These are phyloP conservation scores for Leucosporidium creatinivorum DNA, from an alignment of 768 basidiomycete genomes.

Conservation along the genomic window DNA sequence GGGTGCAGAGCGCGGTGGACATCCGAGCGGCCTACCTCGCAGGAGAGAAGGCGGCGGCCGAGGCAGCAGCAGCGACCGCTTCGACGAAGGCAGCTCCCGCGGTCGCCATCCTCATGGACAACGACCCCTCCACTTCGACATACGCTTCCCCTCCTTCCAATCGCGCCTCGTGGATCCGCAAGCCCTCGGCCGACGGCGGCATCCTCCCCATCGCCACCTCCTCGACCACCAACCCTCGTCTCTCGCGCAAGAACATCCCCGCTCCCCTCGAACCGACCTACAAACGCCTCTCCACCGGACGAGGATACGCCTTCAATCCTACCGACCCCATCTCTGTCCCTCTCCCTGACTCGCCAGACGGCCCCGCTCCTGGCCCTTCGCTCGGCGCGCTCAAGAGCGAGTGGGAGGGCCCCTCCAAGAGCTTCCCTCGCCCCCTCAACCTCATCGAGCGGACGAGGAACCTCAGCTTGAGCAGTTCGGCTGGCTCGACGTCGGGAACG, in stretches of 20 bases:
- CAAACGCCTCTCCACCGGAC: background rate
- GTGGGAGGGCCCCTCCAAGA: background rate
- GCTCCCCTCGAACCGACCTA: background rate
- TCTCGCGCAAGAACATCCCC: background rate
- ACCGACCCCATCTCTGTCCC: slow-evolving; percentile 8
- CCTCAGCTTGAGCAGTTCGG: background rate
- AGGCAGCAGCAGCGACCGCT: background rate
- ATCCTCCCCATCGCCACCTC: background rate
- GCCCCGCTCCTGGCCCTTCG: slow-evolving; percentile 1
- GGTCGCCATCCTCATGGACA: slow-evolving; percentile 10
- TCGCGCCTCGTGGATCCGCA: no score
- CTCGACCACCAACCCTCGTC: background rate
- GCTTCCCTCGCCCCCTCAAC: slow-evolving; percentile 23
- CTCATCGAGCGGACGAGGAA: slow-evolving; percentile 11
- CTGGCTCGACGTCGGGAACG: slow-evolving; percentile 5
- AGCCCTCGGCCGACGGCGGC: no score
- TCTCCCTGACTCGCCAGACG: slow-evolving; percentile 1
- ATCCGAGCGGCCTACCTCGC: slow-evolving; percentile 27
- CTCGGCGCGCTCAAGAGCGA: background rate
- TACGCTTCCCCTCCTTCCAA: background rate
- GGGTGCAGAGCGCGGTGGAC: slow-evolving; percentile 26
- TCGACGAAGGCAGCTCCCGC: background rate
- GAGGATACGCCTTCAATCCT: slow-evolving; percentile 15
- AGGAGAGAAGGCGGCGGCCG: background rate
- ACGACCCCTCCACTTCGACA: no score